These are phyloP conservation scores for Penicillium herquei DNA, from an alignment of 495 filamentous ascomycete genomes.

Conservation along the genomic window DNA sequence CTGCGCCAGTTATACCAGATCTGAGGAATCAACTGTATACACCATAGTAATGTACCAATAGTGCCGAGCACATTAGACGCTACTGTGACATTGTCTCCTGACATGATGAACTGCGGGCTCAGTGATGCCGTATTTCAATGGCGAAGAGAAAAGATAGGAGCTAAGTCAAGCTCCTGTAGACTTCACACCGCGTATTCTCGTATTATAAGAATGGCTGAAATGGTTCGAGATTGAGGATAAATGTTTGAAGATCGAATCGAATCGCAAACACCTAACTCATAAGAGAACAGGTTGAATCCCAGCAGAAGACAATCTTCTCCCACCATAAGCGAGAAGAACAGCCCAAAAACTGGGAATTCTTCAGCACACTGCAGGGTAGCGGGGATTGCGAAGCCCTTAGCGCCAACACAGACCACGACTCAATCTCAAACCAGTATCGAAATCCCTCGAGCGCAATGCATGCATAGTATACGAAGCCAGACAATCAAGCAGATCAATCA, in stretches of 20 bases:
- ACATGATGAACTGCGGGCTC: conserved; percentile 18
- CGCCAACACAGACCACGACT: no score
- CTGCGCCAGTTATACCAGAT: conserved; percentile 71
- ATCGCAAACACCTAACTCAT: no score
- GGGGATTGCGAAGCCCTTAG: no score
- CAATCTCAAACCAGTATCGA: no score
- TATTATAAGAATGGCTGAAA: no score
- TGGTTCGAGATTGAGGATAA: no score
- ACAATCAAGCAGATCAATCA: not conserved
- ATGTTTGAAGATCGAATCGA: no score
- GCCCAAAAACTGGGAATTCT: not conserved
- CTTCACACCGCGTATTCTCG: no score
- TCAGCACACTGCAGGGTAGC: not conserved
- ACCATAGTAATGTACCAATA: conserved; percentile 56
- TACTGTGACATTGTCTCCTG: conserved; percentile 36
- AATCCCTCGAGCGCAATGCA: not conserved
- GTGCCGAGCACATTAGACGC: conserved; percentile 54
- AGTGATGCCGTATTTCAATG: not conserved
- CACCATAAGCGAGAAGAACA: no score
- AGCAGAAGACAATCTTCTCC: no score
- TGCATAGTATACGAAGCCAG: not conserved
- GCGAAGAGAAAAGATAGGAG: not conserved
- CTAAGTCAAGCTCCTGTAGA: not conserved
- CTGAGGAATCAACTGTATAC: conserved; percentile 53
- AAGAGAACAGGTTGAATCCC: no score